Base-by-base conservation (phyloP, 2,329 filamentous ascomycete species). In the Trematosphaeria pertusa region DNA sequence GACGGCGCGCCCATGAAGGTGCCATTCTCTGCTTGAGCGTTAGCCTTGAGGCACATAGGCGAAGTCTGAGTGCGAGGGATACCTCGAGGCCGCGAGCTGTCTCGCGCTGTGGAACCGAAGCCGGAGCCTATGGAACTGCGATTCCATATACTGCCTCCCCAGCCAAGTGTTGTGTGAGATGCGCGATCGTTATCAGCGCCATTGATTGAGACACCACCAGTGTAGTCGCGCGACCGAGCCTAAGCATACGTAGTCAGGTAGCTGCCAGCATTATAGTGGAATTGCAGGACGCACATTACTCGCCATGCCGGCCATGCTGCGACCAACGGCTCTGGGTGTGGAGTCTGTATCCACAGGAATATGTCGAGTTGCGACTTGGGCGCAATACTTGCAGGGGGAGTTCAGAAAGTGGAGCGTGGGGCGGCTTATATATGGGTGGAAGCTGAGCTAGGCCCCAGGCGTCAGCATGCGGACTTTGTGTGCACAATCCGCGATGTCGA, bases 111-210 rank as follows among this genome's bases (percentile, higher is more conserved):
- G 6, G 65, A 61, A 49, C 56, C 59, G 41, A 70, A 66, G 33
- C 46, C 54, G n/a, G 63, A 60, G 44, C 59, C 54, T 14, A 69
- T 45, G 14, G 53, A 46, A 37, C 46, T 60, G 34, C 41, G 44
- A 37, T 65, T 69, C 70, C 70, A 73, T 36, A 72, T 73, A 62
- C 62, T 71, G 41, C 61, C 64, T 19, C 59, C 58, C 68, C 70
- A 71, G 18, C 58, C 47, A 24, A 61, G 31, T 4, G 59, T 45
- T 9, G 65, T 38, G 32, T 64, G 65, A 20, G 64, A 51, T 4
- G 61, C 40, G 46, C 61, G 64, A 8, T 69, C 66, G 37, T 46
- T 54, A 28, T 68, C 65, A 19, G 50, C 48, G 43, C 55, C 58
- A 49, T 65, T 67, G 51, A 70, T 55, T 22, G 65, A 50, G n/a